A percentile compares a stretch with the other conserved stretches of the same genome.
phyloP scores from a whole-genome alignment of 306 rosid species.

The Vigna angularis region DNA sequence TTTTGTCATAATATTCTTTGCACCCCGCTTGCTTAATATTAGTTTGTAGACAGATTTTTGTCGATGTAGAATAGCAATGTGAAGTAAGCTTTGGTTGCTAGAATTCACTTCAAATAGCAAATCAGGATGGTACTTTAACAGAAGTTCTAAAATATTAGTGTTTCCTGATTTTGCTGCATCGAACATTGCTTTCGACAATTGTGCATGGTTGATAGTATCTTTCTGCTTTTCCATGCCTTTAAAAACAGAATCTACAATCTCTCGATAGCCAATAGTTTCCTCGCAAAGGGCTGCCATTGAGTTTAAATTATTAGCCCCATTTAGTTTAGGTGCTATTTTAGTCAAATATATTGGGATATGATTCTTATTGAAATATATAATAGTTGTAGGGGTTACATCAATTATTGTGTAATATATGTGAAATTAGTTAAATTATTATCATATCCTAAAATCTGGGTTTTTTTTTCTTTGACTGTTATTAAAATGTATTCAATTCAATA shows the following conservation, averaged over 20 bases:
- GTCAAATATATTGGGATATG: too few relatives aligned
- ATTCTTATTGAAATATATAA: too few relatives aligned
- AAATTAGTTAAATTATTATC: too few relatives aligned
- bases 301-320: too few relatives aligned
- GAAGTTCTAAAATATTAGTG: not conserved
- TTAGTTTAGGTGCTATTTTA: too few relatives aligned
- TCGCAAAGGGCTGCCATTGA: not conserved
- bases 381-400: too few relatives aligned
- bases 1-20: constrained; percentile 12
- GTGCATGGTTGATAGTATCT: not conserved
- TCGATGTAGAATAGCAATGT: constrained; percentile 24
- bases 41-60: constrained; percentile 1
- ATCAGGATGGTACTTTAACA: not conserved
- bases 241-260: not conserved
- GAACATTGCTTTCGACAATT: constrained; percentile 12
- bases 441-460: too few relatives aligned
- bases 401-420: too few relatives aligned
- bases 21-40: constrained; percentile 15
- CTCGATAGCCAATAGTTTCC: not conserved
- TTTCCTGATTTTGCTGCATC: constrained; percentile 40
- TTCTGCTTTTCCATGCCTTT: not conserved
- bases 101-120: constrained; percentile 13
- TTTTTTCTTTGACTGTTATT: too few relatives aligned
- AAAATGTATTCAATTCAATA: too few relatives aligned
- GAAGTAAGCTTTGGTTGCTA: constrained; percentile 12